Percentiles rank a stretch among this genome's conserved stretches.
These are phyloP conservation scores for Eimeria necatrix DNA, from an alignment of 169 alveolate genomes.

Conservation along the genomic window DNA sequence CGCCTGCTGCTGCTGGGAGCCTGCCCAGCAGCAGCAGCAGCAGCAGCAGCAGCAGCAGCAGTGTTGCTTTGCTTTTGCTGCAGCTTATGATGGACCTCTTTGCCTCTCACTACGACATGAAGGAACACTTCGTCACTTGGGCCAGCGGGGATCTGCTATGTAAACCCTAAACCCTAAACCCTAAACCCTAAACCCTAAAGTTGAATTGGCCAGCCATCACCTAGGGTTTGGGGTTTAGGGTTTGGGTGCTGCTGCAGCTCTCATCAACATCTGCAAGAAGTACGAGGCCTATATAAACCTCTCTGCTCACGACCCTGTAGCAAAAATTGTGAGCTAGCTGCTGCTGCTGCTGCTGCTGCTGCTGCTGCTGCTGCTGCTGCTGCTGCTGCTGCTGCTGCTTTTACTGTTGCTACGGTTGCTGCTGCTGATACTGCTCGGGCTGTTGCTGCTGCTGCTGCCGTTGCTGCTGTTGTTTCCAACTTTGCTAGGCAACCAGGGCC, in stretches of 20 bases:
- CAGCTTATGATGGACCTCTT: conserved; percentile 67
- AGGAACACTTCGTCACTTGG: conserved; percentile 55
- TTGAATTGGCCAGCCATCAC: background rate
- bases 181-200: background rate
- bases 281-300: conserved; percentile 80
- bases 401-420: background rate
- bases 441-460: background rate
- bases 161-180: conserved; percentile 8
- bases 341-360: conserved; percentile 47
- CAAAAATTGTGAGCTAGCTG: conserved; percentile 63
- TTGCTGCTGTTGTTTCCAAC: background rate
- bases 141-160: background rate
- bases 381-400: background rate
- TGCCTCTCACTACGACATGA: conserved; percentile 10
- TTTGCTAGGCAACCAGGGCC: no score
- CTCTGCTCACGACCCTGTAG: conserved; percentile 88
- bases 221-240: conserved; percentile 18
- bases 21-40: background rate
- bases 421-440: background rate
- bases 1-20: conserved; percentile 6
- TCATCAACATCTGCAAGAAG: conserved; percentile 61
- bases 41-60: conserved; percentile 16
- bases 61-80: background rate
- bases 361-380: conserved; percentile 46
- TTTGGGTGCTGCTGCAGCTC: conserved; percentile 33